These are phyloP conservation scores for Lupinus albus DNA, from an alignment of 306 rosid genomes.

Conservation along the genomic window DNA sequence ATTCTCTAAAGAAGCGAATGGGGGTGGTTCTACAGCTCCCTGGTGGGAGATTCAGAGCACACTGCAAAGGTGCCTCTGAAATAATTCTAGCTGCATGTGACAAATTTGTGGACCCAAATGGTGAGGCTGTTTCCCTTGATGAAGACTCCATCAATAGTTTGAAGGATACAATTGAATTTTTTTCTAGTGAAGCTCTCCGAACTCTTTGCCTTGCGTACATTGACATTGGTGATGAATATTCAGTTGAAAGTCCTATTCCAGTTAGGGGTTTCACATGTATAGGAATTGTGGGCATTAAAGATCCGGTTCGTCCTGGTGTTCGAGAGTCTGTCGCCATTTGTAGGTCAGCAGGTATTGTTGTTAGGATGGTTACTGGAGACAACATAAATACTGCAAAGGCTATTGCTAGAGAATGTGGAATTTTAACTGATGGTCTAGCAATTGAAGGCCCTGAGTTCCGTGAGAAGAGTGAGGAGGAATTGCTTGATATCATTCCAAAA, in stretches of 20 bases:
- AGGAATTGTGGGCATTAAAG: constrained; percentile 96
- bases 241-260: constrained; percentile 62
- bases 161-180: constrained; percentile 65
- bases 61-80: constrained; percentile 95
- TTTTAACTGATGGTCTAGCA: constrained; percentile 85
- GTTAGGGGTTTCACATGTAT: constrained; percentile 73
- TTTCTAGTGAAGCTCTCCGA: constrained; percentile 91
- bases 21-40: constrained; percentile 77
- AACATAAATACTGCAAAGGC: constrained; percentile 97
- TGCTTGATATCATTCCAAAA: constrained; percentile 69
- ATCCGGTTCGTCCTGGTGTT: constrained; percentile 97
- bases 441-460: constrained; percentile 97
- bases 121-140: constrained; percentile 66
- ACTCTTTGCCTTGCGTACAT: constrained; percentile 89
- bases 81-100: constrained; percentile 80
- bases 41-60: constrained; percentile 72
- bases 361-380: constrained; percentile 97
- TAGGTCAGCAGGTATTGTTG: constrained; percentile 89
- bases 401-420: constrained; percentile 97
- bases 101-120: constrained; percentile 62
- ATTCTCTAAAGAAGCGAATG: constrained; percentile 85
- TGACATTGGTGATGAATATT: constrained; percentile 61
- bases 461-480: constrained; percentile 70
- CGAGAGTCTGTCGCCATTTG: constrained; percentile 90
- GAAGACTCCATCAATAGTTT: constrained; percentile 53